Evolutionary conservation across 163 green algal species (phyloP).

Genomic region (Volvox carteri): DNA sequence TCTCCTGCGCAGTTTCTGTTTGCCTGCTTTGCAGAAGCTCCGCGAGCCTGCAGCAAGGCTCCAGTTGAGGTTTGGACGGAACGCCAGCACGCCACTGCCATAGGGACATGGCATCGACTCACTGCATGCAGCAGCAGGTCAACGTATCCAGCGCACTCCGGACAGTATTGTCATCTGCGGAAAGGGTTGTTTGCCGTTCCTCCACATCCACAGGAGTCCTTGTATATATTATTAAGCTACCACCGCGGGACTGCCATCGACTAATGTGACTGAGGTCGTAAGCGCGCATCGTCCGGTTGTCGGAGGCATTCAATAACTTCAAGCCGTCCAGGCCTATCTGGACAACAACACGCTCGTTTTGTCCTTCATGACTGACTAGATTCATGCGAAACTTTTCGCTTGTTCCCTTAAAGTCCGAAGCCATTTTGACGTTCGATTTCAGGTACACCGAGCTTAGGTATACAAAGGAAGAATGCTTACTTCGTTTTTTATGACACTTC

Average conservation of each 20-base stretch:
- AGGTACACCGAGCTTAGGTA: no score
- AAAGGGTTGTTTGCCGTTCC: constrained; percentile 85
- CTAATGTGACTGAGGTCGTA: constrained; percentile 78
- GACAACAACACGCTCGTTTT: constrained; percentile 69
- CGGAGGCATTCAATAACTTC: constrained; percentile 75
- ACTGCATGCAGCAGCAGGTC: constrained; percentile 94
- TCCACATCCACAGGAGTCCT: constrained; percentile 87
- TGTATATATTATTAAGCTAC: constrained; percentile 87
- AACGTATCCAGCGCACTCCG: constrained; percentile 89
- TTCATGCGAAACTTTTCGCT: constrained; percentile 76
- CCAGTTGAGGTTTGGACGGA: neutral
- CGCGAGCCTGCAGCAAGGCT: constrained; percentile 73
- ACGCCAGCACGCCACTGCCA: neutral
- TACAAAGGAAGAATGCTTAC: no score
- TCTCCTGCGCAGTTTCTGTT: constrained; percentile 64
- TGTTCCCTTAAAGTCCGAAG: constrained; percentile 64
- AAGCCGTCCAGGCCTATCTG: constrained; percentile 90
- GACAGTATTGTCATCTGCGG: constrained; percentile 78
- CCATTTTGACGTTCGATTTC: constrained; percentile 25
- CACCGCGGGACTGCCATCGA: constrained; percentile 81
- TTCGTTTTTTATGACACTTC: no score
- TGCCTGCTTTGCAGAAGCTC: constrained; percentile 87
- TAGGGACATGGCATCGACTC: constrained; percentile 48
- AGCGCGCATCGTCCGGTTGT: constrained; percentile 72
- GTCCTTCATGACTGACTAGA: constrained; percentile 70